Conservation (phyloP, 805 yeast genomes). For the Suhomyces faveliae region DNA sequence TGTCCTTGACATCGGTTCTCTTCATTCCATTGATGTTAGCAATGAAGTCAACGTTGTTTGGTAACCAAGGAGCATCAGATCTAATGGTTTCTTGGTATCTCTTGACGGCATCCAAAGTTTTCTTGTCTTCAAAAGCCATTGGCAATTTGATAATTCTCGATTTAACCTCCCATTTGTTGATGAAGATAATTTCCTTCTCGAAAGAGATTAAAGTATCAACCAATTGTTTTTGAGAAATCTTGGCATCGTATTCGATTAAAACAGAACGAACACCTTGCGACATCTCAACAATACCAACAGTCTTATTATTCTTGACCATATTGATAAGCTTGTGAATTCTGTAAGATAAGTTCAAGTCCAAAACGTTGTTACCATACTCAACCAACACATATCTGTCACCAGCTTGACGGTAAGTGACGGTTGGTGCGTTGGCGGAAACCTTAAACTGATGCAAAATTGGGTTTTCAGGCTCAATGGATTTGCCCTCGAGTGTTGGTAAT, state of each 20-base stretch:
- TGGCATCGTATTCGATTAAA: conserved; percentile 77
- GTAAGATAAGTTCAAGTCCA: conserved; percentile 84
- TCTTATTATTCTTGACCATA: conserved; percentile 60
- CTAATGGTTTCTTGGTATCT: conserved; percentile 94
- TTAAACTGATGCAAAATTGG: conserved; percentile 65
- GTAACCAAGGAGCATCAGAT: conserved; percentile 94
- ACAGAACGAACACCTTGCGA: conserved; percentile 97
- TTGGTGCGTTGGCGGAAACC: conserved; percentile 55
- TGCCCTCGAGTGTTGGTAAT: conserved; percentile 32
- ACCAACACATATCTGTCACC: conserved; percentile 92
- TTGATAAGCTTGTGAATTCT: conserved; percentile 81
- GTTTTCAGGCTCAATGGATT: conserved; percentile 45
- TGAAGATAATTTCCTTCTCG: conserved; percentile 71
- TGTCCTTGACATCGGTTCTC: conserved; percentile 72
- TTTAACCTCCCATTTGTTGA: conserved; percentile 80
- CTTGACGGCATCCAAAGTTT: conserved; percentile 84
- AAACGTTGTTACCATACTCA: conserved; percentile 86
- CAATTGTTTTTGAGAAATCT: conserved; percentile 59
- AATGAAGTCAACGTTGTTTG: conserved; percentile 94
- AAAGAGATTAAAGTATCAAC: conserved; percentile 65
- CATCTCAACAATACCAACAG: conserved; percentile 89
- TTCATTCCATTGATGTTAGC: conserved; percentile 82
- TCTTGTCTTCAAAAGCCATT: conserved; percentile 93
- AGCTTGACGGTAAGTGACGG: conserved; percentile 88
- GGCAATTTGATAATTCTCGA: conserved; percentile 85